Conservation (phyloP, 75 land plant species). For the Chamaecyparis obtusa region DNA sequence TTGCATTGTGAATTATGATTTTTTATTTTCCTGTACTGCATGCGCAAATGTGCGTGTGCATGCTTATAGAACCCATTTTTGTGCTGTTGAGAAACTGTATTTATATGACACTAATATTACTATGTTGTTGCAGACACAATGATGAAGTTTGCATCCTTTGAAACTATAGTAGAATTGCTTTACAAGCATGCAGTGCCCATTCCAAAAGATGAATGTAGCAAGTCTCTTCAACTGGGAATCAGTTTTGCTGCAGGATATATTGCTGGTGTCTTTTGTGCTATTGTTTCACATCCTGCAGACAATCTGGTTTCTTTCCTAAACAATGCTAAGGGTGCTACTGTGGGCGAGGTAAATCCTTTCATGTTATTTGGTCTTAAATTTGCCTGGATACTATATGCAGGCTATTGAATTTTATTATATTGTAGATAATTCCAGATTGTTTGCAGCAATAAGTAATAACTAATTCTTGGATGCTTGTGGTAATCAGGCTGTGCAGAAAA, state of each 20-base stretch:
- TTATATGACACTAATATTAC: not conserved
- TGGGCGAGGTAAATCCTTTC: conserved; percentile 36
- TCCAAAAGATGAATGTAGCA: conserved; percentile 78
- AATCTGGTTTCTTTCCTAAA: conserved; percentile 92
- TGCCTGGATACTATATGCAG: not conserved
- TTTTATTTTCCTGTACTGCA: not conserved
- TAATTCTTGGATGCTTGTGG: conserved; percentile 7
- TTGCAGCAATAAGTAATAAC: not conserved
- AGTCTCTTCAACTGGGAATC: conserved; percentile 71
- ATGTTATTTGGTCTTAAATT: not conserved
- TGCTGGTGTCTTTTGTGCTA: conserved; percentile 87
- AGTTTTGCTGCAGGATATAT: conserved; percentile 91
- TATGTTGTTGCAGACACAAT: conserved; percentile 67
- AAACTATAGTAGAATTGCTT: conserved; percentile 70
- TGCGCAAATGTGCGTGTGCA: not conserved
- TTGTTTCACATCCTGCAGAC: conserved; percentile 89
- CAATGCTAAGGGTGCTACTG: conserved; percentile 86
- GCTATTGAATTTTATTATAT: not conserved
- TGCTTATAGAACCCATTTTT: not conserved
- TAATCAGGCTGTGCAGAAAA: conserved; percentile 23
- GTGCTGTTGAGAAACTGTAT: not conserved
- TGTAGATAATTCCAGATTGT: not conserved
- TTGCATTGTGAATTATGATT: not conserved
- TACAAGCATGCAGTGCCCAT: conserved; percentile 71
- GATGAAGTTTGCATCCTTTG: conserved; percentile 96